phyloP scores from a whole-genome alignment of 805 yeast genomes.

The Lachancea quebecensis region DNA sequence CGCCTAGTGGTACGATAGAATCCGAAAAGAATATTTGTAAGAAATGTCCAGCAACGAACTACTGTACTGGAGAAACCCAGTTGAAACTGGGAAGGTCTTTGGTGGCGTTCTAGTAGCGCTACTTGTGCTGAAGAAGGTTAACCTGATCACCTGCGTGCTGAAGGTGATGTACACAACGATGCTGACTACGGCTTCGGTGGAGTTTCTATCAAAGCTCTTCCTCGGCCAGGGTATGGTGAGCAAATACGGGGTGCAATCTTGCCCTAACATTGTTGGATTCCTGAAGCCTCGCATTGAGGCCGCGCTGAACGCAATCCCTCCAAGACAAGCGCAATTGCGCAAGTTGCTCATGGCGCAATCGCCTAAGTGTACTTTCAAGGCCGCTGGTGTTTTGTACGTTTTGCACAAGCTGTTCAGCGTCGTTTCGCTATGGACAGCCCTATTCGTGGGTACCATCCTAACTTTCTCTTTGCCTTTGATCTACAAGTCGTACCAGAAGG shows the following conservation, averaged over 20 bases:
- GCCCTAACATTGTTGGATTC: slow-evolving; percentile 30
- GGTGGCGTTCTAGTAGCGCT: slow-evolving; percentile 53
- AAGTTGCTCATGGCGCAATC: slow-evolving; percentile 60
- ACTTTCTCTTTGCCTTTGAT: slow-evolving; percentile 71
- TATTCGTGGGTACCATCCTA: slow-evolving; percentile 48
- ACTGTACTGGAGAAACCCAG: slow-evolving; percentile 38
- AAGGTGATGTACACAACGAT: slow-evolving; percentile 54
- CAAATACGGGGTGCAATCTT: slow-evolving; percentile 53
- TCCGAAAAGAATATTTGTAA: neutral
- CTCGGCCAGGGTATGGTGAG: slow-evolving; percentile 77
- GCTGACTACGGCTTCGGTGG: slow-evolving; percentile 61
- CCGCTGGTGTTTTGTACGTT: slow-evolving; percentile 59
- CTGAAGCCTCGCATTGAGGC: slow-evolving; percentile 29
- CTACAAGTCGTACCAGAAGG: slow-evolving; percentile 66
- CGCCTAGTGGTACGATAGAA: neutral
- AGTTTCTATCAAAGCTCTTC: slow-evolving; percentile 63
- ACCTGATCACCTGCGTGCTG: slow-evolving; percentile 54
- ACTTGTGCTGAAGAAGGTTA: slow-evolving; percentile 54
- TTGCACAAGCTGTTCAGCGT: slow-evolving; percentile 67
- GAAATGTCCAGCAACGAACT: slow-evolving; percentile 14
- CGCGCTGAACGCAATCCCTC: slow-evolving; percentile 35
- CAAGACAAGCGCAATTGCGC: slow-evolving; percentile 47
- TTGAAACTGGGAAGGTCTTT: slow-evolving; percentile 67
- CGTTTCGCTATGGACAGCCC: slow-evolving; percentile 64
- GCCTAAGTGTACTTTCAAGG: slow-evolving; percentile 64